Conservation (phyloP, 2,329 filamentous ascomycete species). For the Ascochyta viciae-villosae region DNA sequence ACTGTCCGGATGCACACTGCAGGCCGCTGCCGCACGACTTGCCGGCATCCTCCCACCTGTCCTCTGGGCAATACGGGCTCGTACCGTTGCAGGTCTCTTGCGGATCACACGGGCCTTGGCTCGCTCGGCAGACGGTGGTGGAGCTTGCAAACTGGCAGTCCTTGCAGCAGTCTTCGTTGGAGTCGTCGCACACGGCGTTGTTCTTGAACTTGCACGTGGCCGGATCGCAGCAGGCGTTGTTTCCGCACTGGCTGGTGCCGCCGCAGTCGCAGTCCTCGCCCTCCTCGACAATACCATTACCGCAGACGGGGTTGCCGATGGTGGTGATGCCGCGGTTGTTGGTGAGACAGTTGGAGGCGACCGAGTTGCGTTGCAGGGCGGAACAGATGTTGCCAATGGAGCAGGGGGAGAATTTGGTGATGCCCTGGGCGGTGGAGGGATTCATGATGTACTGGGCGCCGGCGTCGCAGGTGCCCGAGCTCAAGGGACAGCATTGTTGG, state of each 20-base stretch:
- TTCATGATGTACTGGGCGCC: constrained; percentile 92
- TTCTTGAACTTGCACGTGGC: constrained; percentile 83
- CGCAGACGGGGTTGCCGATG: constrained; percentile 84
- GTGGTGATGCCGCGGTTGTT: constrained; percentile 84
- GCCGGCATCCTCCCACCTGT: constrained; percentile 74
- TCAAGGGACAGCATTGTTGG: constrained; percentile 83
- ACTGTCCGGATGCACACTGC: constrained; percentile 88
- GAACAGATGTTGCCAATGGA: constrained; percentile 93
- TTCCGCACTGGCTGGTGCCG: constrained; percentile 72
- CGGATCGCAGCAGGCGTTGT: constrained; percentile 83
- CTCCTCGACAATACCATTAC: constrained; percentile 94
- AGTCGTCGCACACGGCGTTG: constrained; percentile 79
- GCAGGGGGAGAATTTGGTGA: constrained; percentile 85
- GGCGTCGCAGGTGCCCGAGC: constrained; percentile 72
- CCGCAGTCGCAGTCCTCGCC: constrained; percentile 98
- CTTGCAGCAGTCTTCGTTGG: constrained; percentile 84
- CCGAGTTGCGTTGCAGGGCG: constrained; percentile 76
- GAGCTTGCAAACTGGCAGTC: constrained; percentile 71
- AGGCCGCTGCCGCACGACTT: constrained; percentile 74
- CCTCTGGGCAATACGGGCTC: constrained; percentile 74
- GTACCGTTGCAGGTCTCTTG: constrained; percentile 81
- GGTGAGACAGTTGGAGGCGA: constrained; percentile 79
- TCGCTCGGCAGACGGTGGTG: constrained; percentile 79
- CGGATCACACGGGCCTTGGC: constrained; percentile 83
- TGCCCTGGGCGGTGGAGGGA: constrained; percentile 76